phyloP scores from a whole-genome alignment of 116 monocot species.

The Phalaenopsis hybrid region DNA sequence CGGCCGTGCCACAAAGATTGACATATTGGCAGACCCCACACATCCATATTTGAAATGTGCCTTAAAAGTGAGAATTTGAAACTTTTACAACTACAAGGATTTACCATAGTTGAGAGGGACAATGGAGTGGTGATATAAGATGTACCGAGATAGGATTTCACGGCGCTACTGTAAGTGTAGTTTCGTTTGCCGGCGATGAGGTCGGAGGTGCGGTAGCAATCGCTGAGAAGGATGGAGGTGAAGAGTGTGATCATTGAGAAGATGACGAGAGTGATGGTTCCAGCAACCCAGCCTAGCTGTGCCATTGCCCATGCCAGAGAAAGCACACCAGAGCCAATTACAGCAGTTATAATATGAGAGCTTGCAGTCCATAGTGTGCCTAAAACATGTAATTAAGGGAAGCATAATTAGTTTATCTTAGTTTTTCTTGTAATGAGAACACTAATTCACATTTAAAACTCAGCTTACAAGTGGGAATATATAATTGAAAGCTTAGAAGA shows the following conservation, averaged over 20 bases:
- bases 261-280: background rate
- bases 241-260: conserved; percentile 4
- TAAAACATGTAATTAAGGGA: background rate
- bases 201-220: conserved; percentile 8
- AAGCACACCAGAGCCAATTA: conserved; percentile 3
- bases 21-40: conserved; percentile 63
- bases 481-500: too few species aligned
- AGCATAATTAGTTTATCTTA: too few species aligned
- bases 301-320: conserved; percentile 4
- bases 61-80: background rate
- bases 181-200: conserved; percentile 1
- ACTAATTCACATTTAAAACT: too few species aligned
- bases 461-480: too few species aligned
- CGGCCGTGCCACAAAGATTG: conserved; percentile 62
- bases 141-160: conserved; percentile 2
- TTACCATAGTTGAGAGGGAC: background rate
- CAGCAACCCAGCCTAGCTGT: conserved; percentile 1
- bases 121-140: background rate
- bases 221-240: conserved; percentile 7
- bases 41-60: conserved; percentile 25
- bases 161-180: conserved; percentile 7
- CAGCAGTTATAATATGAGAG: conserved; percentile 3
- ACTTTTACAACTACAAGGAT: background rate
- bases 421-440: too few species aligned
- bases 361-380: conserved; percentile 6